Base-by-base conservation (phyloP, 2,329 filamentous ascomycete genomes). In the Clarireedia sp. region DNA sequence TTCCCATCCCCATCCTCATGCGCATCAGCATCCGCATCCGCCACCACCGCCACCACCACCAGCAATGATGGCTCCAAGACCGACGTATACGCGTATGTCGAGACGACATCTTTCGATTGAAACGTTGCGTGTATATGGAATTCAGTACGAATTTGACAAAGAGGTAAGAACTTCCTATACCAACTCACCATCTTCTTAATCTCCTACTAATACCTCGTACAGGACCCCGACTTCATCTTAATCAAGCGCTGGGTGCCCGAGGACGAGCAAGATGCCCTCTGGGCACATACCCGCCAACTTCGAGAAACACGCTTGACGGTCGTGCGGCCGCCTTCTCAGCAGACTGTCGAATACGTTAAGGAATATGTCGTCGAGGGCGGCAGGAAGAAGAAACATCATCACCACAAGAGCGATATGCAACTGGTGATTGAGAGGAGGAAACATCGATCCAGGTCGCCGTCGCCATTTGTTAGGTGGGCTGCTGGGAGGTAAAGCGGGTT, bases 211-310 rank as follows among this genome's bases (percentile, higher is more conserved):
- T 24, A 3, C 21, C 10, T 12, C 10, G 7, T 1, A 16, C 62
- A 83, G 76, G 84, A 90, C 64, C 78, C 81, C 17, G 82, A 86
- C 47, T 90, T 82, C 63, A 74, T 90, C 54, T 70, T 91, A 57
- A 86, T 90, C 71, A 87, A 86, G 70, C 77, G 82, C 55, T 88
- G 82, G 81, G 82, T 90, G 51, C 79, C 81, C 3, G 83, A 89
- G 62, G 79, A 80, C 59, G 80, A 89, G 67, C 87, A 89, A 65
- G 80, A 89, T 57, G 74, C 82, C 55, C 78, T 90, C 48, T 91
- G 87, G 78, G 78, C 81, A 44, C 86, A 90, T 70, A 89, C 87
- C 3, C 77, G 77, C 59, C 73, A 77, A 44, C 68, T 89, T 59
- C 57, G 67, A 10, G 67, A 69, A 48, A 57, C 61, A 14, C 57